A percentile compares a stretch with the other conserved stretches of the same genome.
phyloP scores from a whole-genome alignment of 2,329 filamentous ascomycete genomes.

The Calonectria hongkongensis region DNA sequence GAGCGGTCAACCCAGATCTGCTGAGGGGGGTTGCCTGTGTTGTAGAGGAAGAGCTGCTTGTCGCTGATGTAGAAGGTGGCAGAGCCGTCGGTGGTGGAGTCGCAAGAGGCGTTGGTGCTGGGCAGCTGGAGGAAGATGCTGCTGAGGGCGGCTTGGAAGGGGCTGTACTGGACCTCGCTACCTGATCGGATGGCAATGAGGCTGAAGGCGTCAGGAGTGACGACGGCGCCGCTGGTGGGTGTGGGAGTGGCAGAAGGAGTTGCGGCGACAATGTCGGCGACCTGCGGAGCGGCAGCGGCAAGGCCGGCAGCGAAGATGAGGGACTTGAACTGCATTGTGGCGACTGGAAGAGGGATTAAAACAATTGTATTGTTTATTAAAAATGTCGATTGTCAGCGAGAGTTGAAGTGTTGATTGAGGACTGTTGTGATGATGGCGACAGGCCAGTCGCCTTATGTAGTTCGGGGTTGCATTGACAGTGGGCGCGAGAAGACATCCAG shows the following conservation, averaged over 20 bases:
- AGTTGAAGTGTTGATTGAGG: not conserved
- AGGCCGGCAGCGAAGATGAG: slow-evolving; percentile 45
- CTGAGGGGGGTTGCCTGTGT: slow-evolving; percentile 64
- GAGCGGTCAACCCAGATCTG: slow-evolving; percentile 73
- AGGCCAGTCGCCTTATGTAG: slow-evolving; percentile 11
- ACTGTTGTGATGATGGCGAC: not conserved
- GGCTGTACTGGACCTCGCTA: slow-evolving; percentile 67
- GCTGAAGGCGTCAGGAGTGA: slow-evolving; percentile 55
- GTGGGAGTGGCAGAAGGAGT: slow-evolving; percentile 8
- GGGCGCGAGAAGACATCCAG: slow-evolving; percentile 15
- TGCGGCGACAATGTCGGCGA: not conserved
- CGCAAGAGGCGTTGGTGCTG: slow-evolving; percentile 71
- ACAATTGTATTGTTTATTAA: slow-evolving; percentile 8
- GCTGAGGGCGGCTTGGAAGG: slow-evolving; percentile 65
- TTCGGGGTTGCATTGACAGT: not conserved
- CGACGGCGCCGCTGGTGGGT: slow-evolving; percentile 7
- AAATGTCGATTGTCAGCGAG: not conserved
- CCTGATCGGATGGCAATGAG: slow-evolving; percentile 70
- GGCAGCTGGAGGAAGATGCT: slow-evolving; percentile 66
- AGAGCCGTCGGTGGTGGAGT: slow-evolving; percentile 56
- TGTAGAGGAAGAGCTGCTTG: slow-evolving; percentile 69
- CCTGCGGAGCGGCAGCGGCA: slow-evolving; percentile 24
- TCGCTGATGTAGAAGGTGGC: slow-evolving; percentile 70
- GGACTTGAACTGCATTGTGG: slow-evolving; percentile 51
- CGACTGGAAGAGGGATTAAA: not conserved